Conservation (phyloP, 1,284 basidiomycete species). For the Marasmius oreades region DNA sequence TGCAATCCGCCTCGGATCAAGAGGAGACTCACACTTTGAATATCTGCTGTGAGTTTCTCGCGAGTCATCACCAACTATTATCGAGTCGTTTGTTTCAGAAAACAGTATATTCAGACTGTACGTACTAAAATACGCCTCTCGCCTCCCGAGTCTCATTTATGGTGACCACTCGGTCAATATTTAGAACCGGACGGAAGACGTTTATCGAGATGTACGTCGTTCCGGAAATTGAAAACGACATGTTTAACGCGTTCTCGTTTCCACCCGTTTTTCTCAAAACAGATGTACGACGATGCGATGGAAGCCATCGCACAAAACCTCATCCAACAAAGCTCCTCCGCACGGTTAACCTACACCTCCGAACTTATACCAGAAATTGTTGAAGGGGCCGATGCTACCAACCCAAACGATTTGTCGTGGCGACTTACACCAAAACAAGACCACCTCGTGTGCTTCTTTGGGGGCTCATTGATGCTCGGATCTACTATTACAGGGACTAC, state of each 20-base stretch:
- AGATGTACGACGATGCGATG: conserved; percentile 90
- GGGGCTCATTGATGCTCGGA: conserved; percentile 88
- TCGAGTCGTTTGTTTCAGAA: conserved; percentile 38
- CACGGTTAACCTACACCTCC: conserved; percentile 73
- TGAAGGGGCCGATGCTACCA: conserved; percentile 26
- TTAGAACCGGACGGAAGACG: conserved; percentile 73
- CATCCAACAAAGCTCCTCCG: conserved; percentile 56
- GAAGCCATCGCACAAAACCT: conserved; percentile 77
- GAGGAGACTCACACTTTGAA: conserved; percentile 95
- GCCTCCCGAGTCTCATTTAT: no score
- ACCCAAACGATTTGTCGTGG: conserved; percentile 52
- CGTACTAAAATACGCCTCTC: conserved; percentile 18
- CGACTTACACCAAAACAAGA: conserved; percentile 85
- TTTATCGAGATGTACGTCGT: conserved; percentile 70
- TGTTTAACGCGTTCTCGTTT: neutral
- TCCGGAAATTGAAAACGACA: no score
- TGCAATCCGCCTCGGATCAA: conserved; percentile 85
- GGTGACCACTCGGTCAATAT: no score
- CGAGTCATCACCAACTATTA: neutral
- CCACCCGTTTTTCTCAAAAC: conserved; percentile 3
- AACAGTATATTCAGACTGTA: conserved; percentile 80
- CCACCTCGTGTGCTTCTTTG: conserved; percentile 94
- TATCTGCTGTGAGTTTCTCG: conserved; percentile 68
- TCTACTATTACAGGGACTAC: conserved; percentile 68
- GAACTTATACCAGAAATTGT: conserved; percentile 68